Percentiles rank a stretch among this genome's conserved stretches.
Evolutionary conservation across 768 basidiomycete genomes (phyloP).

Genomic region (Kwoniella dendrophila): DNA sequence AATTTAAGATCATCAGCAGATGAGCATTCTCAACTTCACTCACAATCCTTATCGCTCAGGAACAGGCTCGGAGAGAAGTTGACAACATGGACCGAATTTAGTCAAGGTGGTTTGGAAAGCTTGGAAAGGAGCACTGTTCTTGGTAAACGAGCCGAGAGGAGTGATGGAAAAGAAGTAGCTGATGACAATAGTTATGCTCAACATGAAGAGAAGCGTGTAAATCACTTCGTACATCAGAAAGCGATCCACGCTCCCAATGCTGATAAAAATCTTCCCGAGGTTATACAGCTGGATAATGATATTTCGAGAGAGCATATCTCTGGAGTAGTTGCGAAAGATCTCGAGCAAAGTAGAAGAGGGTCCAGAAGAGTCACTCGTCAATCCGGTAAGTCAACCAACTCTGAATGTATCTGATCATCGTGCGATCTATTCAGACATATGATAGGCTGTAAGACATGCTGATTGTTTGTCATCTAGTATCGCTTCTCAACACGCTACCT

Average conservation of each 20-base stretch:
- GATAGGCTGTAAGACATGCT: background rate
- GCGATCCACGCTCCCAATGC: background rate
- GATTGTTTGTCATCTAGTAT: background rate
- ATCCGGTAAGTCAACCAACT: constrained; percentile 4
- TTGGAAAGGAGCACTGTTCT: constrained; percentile 17
- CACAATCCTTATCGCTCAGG: background rate
- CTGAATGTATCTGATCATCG: too few relatives aligned
- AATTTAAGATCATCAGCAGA: background rate
- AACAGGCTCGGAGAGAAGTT: background rate
- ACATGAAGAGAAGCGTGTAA: background rate
- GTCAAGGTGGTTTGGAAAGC: constrained; percentile 8
- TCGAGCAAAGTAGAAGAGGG: constrained; percentile 7
- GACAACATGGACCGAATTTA: constrained; percentile 9
- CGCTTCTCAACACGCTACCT: background rate
- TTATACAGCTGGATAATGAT: background rate
- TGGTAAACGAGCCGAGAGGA: background rate
- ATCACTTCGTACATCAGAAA: background rate
- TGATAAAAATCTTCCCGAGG: background rate
- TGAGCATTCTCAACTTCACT: background rate
- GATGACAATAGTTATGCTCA: background rate
- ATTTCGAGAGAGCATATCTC: background rate
- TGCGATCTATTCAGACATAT: background rate
- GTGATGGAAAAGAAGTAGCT: background rate
- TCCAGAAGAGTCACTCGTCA: constrained; percentile 10
- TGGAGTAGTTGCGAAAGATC: background rate